phyloP scores from a whole-genome alignment of 2,329 filamentous ascomycete species.

The Coniochaeta ligniaria region DNA sequence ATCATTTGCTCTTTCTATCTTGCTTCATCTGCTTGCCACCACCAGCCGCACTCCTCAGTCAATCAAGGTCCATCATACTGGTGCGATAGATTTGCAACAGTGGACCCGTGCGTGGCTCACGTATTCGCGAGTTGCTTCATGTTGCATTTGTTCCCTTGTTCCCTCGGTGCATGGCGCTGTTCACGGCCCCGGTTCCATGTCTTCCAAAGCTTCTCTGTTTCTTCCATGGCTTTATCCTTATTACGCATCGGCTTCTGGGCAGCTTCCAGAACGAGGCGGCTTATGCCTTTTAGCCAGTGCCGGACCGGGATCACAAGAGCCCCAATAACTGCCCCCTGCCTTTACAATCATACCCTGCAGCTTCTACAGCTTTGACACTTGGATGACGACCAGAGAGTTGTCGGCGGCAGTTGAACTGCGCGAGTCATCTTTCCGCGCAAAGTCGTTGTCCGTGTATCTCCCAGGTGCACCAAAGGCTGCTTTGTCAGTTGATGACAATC shows the following conservation, averaged over 20 bases:
- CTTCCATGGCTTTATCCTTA: slow-evolving; percentile 4
- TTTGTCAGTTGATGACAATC: neutral
- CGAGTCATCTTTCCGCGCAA: neutral
- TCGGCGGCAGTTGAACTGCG: neutral
- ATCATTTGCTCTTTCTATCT: slow-evolving; percentile 15
- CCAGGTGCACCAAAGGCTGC: neutral
- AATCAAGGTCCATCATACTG: neutral
- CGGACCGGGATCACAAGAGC: neutral
- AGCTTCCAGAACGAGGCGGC: slow-evolving; percentile 4
- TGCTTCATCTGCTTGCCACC: slow-evolving; percentile 9
- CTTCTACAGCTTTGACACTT: neutral
- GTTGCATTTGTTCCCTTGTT: neutral
- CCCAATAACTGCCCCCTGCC: neutral
- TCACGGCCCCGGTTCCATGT: neutral
- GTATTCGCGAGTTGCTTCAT: neutral
- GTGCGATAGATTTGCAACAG: neutral
- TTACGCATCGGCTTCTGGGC: slow-evolving; percentile 2
- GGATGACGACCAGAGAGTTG: neutral
- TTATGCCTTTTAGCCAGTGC: slow-evolving; percentile 6
- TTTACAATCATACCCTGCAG: neutral
- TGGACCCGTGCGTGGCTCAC: neutral
- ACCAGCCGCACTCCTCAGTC: neutral
- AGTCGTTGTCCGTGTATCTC: neutral
- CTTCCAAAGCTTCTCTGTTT: neutral
- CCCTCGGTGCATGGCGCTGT: neutral